Percentiles rank a stretch among this genome's conserved stretches.
phyloP scores from a whole-genome alignment of 805 yeast genomes.

The Jamesozyma rosinii region DNA sequence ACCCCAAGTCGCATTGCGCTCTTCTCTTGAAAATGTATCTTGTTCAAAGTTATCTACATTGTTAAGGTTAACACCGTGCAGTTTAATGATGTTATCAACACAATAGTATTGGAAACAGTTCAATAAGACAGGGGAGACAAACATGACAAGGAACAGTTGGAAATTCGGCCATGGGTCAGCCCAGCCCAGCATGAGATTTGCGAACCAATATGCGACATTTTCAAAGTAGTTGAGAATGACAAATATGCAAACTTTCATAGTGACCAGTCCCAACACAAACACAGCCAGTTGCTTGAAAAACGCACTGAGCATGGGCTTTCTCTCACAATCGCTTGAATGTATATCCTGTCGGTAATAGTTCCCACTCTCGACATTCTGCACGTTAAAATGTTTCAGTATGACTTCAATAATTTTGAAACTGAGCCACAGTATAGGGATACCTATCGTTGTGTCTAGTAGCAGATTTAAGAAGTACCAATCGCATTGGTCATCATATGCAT shows the following conservation, averaged over 20 bases:
- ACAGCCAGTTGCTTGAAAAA: conserved; percentile 64
- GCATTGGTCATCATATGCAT: conserved; percentile 62
- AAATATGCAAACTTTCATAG: conserved; percentile 55
- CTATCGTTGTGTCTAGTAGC: conserved; percentile 85
- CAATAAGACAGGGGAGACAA: conserved; percentile 66
- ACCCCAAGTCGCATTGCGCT: not conserved
- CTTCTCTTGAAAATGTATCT: conserved; percentile 9
- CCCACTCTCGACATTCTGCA: conserved; percentile 42
- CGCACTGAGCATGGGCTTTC: conserved; percentile 36
- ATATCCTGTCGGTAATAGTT: conserved; percentile 23
- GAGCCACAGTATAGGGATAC: conserved; percentile 72
- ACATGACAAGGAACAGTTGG: conserved; percentile 80
- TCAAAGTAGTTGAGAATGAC: conserved; percentile 56
- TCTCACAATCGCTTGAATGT: not conserved
- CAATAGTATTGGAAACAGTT: conserved; percentile 66
- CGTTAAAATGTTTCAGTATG: conserved; percentile 24
- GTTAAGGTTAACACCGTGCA: conserved; percentile 31
- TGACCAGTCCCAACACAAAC: conserved; percentile 52
- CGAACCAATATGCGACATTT: conserved; percentile 61
- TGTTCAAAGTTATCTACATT: conserved; percentile 27
- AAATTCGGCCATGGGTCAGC: conserved; percentile 68
- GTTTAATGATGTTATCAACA: conserved; percentile 64
- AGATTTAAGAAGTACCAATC: conserved; percentile 90
- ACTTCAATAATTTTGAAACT: conserved; percentile 45
- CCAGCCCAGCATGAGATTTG: conserved; percentile 73